A percentile compares a stretch with the other conserved stretches of the same genome.
Evolutionary conservation across 352 stramenopile genomes (phyloP).

Genomic region (Phytopythium litorale): DNA sequence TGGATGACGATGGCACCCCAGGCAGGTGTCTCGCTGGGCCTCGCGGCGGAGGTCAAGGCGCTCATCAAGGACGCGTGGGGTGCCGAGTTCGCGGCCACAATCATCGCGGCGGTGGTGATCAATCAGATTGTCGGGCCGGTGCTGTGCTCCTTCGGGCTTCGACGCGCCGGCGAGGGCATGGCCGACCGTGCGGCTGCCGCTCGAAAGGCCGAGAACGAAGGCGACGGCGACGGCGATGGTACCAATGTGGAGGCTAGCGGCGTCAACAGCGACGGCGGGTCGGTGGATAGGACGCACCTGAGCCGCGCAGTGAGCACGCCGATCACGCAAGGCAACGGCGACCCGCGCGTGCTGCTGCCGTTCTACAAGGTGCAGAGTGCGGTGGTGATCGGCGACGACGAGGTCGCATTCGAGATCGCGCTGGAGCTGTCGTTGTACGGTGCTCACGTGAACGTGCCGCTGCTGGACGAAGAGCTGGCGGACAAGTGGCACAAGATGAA

Average conservation of each 20-base stretch:
- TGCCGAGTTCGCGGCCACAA: constrained; percentile 52
- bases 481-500: constrained; percentile 66
- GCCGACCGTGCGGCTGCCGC: constrained; percentile 17
- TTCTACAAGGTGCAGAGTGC: constrained; percentile 44
- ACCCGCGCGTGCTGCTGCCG: constrained; percentile 37
- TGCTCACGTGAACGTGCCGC: constrained; percentile 47
- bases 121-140: constrained; percentile 66
- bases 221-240: constrained; percentile 1
- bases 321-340: constrained; percentile 19
- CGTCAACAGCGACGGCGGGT: neutral
- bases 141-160: constrained; percentile 47
- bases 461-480: constrained; percentile 52
- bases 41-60: constrained; percentile 55
- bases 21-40: constrained; percentile 53
- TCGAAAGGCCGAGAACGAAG: constrained; percentile 9
- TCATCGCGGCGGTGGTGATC: constrained; percentile 59
- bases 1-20: constrained; percentile 72
- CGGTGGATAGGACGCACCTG: constrained; percentile 8
- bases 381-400: constrained; percentile 55
- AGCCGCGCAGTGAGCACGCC: constrained; percentile 7
- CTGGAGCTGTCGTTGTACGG: constrained; percentile 60
- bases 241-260: constrained; percentile 1
- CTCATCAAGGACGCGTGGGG: constrained; percentile 55
- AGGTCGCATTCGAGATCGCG: constrained; percentile 56
- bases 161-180: constrained; percentile 39